These are phyloP conservation scores for Dactylellina haptotyla DNA, from an alignment of 2,329 filamentous ascomycete species.

Conservation along the genomic window DNA sequence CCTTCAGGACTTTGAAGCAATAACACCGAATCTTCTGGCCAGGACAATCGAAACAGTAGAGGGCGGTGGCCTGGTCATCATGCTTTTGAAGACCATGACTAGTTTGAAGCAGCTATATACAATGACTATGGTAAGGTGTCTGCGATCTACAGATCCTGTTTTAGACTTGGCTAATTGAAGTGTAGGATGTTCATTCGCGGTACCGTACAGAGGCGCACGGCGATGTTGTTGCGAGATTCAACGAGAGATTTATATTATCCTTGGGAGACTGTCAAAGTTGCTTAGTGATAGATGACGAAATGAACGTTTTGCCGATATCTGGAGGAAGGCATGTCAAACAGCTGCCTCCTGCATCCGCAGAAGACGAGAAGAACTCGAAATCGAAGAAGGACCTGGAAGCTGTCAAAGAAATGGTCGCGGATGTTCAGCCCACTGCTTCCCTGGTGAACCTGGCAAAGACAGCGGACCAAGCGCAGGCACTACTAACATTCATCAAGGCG, in stretches of 20 bases:
- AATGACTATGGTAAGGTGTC: slow-evolving; percentile 74
- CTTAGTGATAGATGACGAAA: slow-evolving; percentile 94
- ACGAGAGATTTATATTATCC: slow-evolving; percentile 95
- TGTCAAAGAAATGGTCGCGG: slow-evolving; percentile 86
- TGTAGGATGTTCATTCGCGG: slow-evolving; percentile 83
- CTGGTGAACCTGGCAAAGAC: slow-evolving; percentile 87
- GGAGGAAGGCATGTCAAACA: slow-evolving; percentile 89
- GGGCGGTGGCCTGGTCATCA: slow-evolving; percentile 87
- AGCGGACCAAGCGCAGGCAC: slow-evolving; percentile 92
- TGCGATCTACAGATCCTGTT: background rate
- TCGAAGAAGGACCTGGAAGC: slow-evolving; percentile 79
- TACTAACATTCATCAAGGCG: slow-evolving; percentile 95
- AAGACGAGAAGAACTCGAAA: slow-evolving; percentile 74
- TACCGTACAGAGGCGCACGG: slow-evolving; percentile 96
- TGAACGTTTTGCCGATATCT: slow-evolving; percentile 96
- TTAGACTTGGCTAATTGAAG: slow-evolving; percentile 8
- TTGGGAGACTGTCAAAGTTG: slow-evolving; percentile 95
- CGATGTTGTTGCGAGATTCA: slow-evolving; percentile 95
- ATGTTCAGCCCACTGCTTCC: slow-evolving; percentile 85
- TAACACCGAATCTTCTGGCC: slow-evolving; percentile 95
- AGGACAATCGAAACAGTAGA: slow-evolving; percentile 97
- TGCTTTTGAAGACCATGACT: slow-evolving; percentile 94
- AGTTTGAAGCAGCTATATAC: slow-evolving; percentile 98
- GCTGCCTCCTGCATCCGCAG: slow-evolving; percentile 78
- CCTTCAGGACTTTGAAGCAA: slow-evolving; percentile 94